A percentile compares a stretch with the other conserved stretches of the same genome.
Evolutionary conservation across 306 rosid genomes (phyloP).

Genomic region (Mimosa pudica): DNA sequence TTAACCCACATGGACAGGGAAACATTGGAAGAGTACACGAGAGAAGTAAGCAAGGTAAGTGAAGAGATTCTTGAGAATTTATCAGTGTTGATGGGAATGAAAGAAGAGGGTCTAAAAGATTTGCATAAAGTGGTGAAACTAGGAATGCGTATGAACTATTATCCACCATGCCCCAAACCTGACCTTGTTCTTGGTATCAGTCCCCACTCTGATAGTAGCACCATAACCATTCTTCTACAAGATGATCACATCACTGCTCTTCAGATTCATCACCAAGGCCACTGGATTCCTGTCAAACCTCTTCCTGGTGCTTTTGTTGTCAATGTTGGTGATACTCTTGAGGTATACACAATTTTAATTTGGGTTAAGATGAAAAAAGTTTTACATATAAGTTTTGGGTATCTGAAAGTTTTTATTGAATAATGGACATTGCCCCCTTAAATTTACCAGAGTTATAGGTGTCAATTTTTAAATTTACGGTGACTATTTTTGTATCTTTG

Average conservation of each 20-base stretch:
- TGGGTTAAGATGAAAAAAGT: not conserved
- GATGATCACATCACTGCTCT: constrained; percentile 30
- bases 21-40: constrained; percentile 33
- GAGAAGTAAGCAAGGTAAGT: not conserved
- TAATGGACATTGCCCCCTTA: too few species aligned
- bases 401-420: too few species aligned
- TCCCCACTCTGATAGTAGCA: constrained; percentile 34
- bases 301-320: constrained; percentile 23
- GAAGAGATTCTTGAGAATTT: constrained; percentile 17
- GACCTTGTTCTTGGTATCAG: constrained; percentile 38
- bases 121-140: constrained; percentile 15
- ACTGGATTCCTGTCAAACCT: constrained; percentile 9
- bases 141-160: constrained; percentile 36
- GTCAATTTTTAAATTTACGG: too few species aligned
- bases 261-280: constrained; percentile 13
- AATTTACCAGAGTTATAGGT: too few species aligned
- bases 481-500: too few species aligned
- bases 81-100: constrained; percentile 24
- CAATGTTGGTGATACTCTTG: not conserved
- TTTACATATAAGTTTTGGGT: too few species aligned
- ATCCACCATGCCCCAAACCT: constrained; percentile 32
- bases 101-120: constrained; percentile 5
- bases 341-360: constrained; percentile 23
- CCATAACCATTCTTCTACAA: constrained; percentile 32
- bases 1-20: constrained; percentile 1